Evolutionary conservation across 768 basidiomycete genomes (phyloP).

Genomic region (Strobilomyces dryophilus): DNA sequence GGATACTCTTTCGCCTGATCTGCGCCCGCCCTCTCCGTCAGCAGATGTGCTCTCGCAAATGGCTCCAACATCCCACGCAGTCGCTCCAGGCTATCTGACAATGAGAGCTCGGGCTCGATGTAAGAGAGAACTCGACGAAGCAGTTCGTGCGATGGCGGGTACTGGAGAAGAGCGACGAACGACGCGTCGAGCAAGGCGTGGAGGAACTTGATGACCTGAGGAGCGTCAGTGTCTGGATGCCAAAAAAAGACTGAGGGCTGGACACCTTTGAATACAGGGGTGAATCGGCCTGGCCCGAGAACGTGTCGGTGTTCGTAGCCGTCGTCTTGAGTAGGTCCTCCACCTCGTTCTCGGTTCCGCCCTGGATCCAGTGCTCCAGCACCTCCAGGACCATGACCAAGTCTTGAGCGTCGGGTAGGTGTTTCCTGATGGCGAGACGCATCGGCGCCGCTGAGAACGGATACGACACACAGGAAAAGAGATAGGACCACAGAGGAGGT

Average conservation of each 20-base stretch:
- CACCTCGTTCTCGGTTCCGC: conserved; percentile 24
- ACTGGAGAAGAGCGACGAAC: conserved; percentile 63
- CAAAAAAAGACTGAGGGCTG: conserved; percentile 25
- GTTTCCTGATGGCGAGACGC: conserved; percentile 41
- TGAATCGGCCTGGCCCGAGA: conserved; percentile 16
- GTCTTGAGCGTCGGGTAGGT: conserved; percentile 37
- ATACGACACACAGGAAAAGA: conserved; percentile 39
- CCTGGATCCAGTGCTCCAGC: conserved; percentile 38
- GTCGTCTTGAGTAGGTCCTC: conserved; percentile 22
- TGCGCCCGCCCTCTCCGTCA: conserved; percentile 38
- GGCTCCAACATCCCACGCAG: conserved; percentile 61
- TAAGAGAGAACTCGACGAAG: conserved; percentile 47
- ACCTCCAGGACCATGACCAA: conserved; percentile 35
- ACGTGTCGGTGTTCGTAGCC: conserved; percentile 4
- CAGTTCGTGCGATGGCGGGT: conserved; percentile 53
- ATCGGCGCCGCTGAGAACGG: conserved; percentile 36
- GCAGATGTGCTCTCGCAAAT: conserved; percentile 54
- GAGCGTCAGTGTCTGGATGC: conserved; percentile 31
- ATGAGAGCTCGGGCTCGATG: conserved; percentile 52
- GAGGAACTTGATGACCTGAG: conserved; percentile 56
- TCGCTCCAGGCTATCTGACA: conserved; percentile 46
- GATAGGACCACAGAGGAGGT: conserved; percentile 35
- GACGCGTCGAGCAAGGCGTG: conserved; percentile 69
- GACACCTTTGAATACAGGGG: conserved; percentile 37
- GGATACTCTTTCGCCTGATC: conserved; percentile 25